A percentile compares a stretch with the other conserved stretches of the same genome.
Evolutionary conservation across 345 rosid species (phyloP).

Genomic region (Schrenkiella parvula): DNA sequence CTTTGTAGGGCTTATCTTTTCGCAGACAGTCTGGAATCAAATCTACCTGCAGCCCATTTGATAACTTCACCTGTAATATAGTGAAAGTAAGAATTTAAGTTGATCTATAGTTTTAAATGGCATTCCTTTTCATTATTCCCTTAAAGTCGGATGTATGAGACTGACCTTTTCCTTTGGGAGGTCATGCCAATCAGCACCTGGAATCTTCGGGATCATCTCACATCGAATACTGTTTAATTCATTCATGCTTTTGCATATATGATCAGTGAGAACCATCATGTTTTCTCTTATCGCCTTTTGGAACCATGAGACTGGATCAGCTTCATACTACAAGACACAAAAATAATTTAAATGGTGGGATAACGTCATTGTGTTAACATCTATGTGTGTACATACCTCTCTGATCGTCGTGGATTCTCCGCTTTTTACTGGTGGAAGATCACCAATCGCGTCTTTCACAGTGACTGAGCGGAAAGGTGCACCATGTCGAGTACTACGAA

Average conservation of each 20-base stretch:
- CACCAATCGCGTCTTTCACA: slow-evolving; percentile 87
- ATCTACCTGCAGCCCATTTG: slow-evolving; percentile 59
- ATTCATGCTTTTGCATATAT: slow-evolving; percentile 76
- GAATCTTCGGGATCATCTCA: slow-evolving; percentile 65
- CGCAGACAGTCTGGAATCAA: slow-evolving; percentile 81
- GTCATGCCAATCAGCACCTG: slow-evolving; percentile 93
- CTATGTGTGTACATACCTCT: slow-evolving; percentile 59
- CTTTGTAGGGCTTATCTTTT: slow-evolving; percentile 72
- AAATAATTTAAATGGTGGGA: too few species aligned
- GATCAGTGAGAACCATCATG: slow-evolving; percentile 52
- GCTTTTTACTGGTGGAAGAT: slow-evolving; percentile 67
- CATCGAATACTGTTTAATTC: slow-evolving; percentile 75
- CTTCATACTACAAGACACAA: slow-evolving; percentile 44
- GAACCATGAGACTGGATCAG: slow-evolving; percentile 73
- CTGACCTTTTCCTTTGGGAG: slow-evolving; percentile 73
- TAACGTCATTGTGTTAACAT: too few species aligned
- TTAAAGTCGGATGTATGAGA: not conserved
- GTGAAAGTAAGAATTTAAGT: not conserved
- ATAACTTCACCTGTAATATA: slow-evolving; percentile 49
- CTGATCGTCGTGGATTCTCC: slow-evolving; percentile 51
- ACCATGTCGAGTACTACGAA: slow-evolving; percentile 62
- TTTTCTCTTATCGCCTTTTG: slow-evolving; percentile 68
- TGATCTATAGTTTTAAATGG: not conserved
- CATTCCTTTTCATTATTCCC: not conserved
- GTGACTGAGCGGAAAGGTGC: slow-evolving; percentile 93